Percentiles rank a stretch among this genome's conserved stretches.
phyloP scores from a whole-genome alignment of 225 moss, liverwort and hornwort species.

The Antitrichia curtipendula region DNA sequence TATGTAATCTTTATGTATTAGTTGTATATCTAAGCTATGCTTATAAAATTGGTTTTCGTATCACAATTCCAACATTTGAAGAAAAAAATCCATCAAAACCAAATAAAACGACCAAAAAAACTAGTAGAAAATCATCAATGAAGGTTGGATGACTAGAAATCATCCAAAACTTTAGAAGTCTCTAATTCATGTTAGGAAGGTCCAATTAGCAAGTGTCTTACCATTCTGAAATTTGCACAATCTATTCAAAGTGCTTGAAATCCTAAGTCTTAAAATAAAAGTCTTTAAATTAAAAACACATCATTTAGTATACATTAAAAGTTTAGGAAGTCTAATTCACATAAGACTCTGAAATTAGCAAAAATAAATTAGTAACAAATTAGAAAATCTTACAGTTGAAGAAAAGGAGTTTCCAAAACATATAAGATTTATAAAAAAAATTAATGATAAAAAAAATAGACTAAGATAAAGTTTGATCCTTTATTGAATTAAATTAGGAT shows the following conservation, averaged over 20 bases:
- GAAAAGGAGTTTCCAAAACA: fast-evolving
- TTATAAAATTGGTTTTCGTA: too few relatives aligned
- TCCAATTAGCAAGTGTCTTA: background rate
- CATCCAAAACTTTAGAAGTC: background rate
- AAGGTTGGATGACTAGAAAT: background rate
- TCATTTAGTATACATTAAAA: background rate
- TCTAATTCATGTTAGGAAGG: background rate
- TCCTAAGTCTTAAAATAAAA: background rate
- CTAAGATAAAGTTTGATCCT: background rate
- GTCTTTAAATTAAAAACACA: background rate
- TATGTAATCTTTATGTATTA: too few relatives aligned
- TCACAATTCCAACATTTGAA: too few relatives aligned
- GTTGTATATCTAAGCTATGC: too few relatives aligned
- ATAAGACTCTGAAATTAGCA: background rate
- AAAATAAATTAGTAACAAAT: background rate
- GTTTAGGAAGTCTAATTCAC: background rate
- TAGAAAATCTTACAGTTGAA: background rate
- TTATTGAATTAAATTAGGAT: background rate
- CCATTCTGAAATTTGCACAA: background rate
- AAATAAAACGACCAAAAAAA: background rate
- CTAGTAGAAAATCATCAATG: background rate
- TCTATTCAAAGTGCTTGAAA: background rate
- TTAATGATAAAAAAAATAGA: background rate
- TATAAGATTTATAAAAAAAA: background rate
- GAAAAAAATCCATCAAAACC: background rate